phyloP scores from a whole-genome alignment of 305 asterid species.

The Rubia tinctorum region DNA sequence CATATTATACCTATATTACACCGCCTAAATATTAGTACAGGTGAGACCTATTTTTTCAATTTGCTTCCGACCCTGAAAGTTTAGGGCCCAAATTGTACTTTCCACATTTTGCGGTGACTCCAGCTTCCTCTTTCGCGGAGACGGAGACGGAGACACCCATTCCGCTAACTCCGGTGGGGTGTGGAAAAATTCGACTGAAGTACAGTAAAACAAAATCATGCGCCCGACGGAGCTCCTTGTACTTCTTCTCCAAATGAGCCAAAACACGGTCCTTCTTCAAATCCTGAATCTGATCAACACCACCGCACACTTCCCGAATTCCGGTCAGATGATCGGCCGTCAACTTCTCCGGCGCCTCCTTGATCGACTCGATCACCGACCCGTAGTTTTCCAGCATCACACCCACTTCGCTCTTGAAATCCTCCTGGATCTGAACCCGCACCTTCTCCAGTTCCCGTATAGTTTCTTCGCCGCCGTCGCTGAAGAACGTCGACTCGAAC shows the following conservation, averaged over 20 bases:
- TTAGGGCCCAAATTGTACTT: no score
- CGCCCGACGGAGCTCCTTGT: background rate
- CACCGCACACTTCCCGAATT: background rate
- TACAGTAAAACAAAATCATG: background rate
- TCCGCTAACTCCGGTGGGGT: no score
- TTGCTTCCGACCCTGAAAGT: no score
- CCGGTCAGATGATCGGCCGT: background rate
- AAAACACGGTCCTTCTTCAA: background rate
- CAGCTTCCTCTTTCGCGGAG: no score
- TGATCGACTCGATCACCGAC: background rate
- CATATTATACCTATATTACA: no score
- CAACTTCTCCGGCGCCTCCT: background rate
- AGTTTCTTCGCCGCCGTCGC: background rate
- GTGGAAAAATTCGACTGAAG: no score
- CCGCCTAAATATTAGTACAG: no score
- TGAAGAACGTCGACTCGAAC: background rate
- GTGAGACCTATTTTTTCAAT: no score
- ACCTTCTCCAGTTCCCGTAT: background rate
- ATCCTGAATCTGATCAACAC: background rate
- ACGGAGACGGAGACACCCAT: no score
- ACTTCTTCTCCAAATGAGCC: background rate
- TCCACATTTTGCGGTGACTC: no score
- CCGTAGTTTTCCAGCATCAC: background rate
- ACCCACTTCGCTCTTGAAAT: background rate
- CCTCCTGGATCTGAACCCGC: background rate